Evolutionary conservation across 306 rosid genomes (phyloP), one percentile per base, ranked within the genome.

Genomic region (Casuarina cunninghamiana): DNA sequence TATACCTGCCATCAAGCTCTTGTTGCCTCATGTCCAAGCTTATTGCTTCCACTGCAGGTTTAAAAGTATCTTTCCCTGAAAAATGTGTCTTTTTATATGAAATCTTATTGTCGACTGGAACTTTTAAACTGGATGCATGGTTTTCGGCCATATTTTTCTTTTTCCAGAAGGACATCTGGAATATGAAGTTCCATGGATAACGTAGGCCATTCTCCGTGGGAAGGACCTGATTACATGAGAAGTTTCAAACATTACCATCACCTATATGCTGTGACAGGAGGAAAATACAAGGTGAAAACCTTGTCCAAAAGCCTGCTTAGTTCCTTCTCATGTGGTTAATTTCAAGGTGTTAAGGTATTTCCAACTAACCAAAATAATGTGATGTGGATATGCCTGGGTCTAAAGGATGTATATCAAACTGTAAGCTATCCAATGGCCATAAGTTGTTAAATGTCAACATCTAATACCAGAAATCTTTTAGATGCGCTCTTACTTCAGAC

Each of bases 1-100:
- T 79, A 83, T 80, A 94, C 98, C 97, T 92, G 83, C 90, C 84
- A 83, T 92, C 98, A 79, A 92, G 89, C 87, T 92, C 97, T 73
- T 92, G 97, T 83, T 90, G 98, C 82, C 87, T 92, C 98, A 94
- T 92, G 85, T 94, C 98, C 75, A 94, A 81, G 80, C 90, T 92
- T 79, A 88, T 86, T 19, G 91, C 83, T 86, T 94, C 97, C 61
- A 91, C 80, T 76, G 93, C 69, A 54, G 93, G 77, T 75, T 78
- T 80, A 58, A 8, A 69, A 82, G 76, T 77, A 72, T 81, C 81
- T 73, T 80, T 79, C 58, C 87, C 80, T 5, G 80, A 57, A 65
- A 82, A 77, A 26, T 69, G 82, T 69, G 73, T 77, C 71, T 75
- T 80, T 39, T 84, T 76, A 69, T 73, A 68, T 8, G 80, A 84